Evolutionary conservation across 495 filamentous ascomycete species (phyloP), one percentile per base, ranked within the genome.

Genomic region (Penicillium nucicola): DNA sequence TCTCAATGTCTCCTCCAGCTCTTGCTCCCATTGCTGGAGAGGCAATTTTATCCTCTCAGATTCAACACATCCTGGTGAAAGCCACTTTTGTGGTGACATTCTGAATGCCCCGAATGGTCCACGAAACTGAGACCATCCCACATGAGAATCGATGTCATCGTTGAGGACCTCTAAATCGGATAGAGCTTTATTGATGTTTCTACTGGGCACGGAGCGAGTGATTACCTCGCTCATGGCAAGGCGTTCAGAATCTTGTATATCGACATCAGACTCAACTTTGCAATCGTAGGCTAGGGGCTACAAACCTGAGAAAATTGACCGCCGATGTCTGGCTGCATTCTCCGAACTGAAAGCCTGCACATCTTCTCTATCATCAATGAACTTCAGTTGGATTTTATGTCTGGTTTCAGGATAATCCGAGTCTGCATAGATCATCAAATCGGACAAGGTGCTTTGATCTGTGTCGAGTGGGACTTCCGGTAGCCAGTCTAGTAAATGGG

Each of bases 311-410:
- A 58, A 58, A 3, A 61, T 57, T 4, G 54, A 48, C 22, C 52
- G 55, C 3, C 58, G 39, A 32, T 58, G 50, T 19, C 50, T 58
- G 9, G 58, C 55, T 31, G 58, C 50, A 34, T 52, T 54, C 30
- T 52, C 50, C 4, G 58, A 50, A 32, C 37, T 61, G 3, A 61
- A 36, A 14, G 35, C 37, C 10, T 55, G 55, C 38, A 58, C 45
- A n/a, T 46, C 32, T 30, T 53, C 32, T 2, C 90, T 86, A 34
- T 47, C 39, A 10, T 58, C 28, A 9, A 61, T 37, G 18, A 61
- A 58, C 1, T 45, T 56, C 23, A 60, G 53, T 19, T 41, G 33
- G 19, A 39, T 38, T 5, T 20, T 15, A 13, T 2, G 19, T 25
- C 11, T 25, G 11, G 18, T 20, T 3, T 37, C 22, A 23, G 22